These are phyloP conservation scores for Acanthamoeba polyphaga DNA, from an alignment of 208 protist species.

Conservation along the genomic window DNA sequence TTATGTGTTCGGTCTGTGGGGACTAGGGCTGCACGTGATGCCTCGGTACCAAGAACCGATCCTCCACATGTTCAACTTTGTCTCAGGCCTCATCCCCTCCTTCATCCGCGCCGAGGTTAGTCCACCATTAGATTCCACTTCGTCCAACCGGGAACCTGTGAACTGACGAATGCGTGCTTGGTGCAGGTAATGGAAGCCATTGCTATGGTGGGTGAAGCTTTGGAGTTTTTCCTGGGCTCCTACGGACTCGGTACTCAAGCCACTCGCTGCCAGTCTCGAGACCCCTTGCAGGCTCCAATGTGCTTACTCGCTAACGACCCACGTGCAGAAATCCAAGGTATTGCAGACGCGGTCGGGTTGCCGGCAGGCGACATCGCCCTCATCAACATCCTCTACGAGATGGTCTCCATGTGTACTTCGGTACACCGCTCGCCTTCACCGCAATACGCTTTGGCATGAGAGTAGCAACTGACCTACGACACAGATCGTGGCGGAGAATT, in stretches of 20 bases:
- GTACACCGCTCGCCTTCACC: neutral
- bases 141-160: neutral
- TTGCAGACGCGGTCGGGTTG: constrained; percentile 19
- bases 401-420: constrained; percentile 67
- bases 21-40: neutral
- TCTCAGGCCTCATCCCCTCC: constrained; percentile 8
- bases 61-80: constrained; percentile 20
- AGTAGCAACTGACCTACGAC: too few species aligned
- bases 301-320: too few species aligned
- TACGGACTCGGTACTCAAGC: constrained; percentile 7
- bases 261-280: too few species aligned
- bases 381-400: constrained; percentile 54
- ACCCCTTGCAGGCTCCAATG: neutral
- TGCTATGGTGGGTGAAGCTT: neutral
- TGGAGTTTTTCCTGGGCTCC: constrained; percentile 38
- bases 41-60: constrained; percentile 12
- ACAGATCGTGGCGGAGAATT: constrained; percentile 35
- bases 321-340: constrained; percentile 31
- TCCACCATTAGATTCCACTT: neutral
- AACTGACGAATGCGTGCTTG: neutral
- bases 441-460: neutral
- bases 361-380: constrained; percentile 47
- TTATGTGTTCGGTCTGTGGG: neutral
- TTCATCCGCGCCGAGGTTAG: neutral
- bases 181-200: neutral